phyloP scores from a whole-genome alignment of 306 rosid species.

The Notholithocarpus densiflorus region DNA sequence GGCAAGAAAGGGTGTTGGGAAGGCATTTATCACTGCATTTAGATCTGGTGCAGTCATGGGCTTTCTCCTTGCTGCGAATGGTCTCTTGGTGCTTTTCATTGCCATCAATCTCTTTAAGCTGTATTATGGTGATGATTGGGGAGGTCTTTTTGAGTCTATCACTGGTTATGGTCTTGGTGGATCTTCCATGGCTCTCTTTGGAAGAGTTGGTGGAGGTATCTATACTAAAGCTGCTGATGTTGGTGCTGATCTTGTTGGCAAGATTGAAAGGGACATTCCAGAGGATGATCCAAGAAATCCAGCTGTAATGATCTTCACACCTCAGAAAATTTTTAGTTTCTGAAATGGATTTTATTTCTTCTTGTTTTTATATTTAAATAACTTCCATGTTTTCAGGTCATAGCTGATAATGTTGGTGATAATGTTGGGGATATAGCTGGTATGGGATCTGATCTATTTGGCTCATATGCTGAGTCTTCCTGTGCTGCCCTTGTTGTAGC shows the following conservation, averaged over 20 bases:
- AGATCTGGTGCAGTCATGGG: constrained; percentile 99
- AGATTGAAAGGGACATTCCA: constrained; percentile 89
- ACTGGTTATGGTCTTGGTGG: constrained; percentile 99
- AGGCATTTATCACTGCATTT: constrained; percentile 84
- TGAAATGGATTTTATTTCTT: background rate
- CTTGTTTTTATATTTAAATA: background rate
- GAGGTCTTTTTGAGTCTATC: constrained; percentile 93
- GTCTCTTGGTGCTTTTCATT: constrained; percentile 84
- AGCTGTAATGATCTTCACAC: constrained; percentile 56
- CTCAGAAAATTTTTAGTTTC: background rate
- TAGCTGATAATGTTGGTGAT: constrained; percentile 96
- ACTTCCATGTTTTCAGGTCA: constrained; percentile 53
- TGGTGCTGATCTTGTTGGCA: constrained; percentile 98
- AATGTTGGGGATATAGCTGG: constrained; percentile 99
- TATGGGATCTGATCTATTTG: constrained; percentile 97
- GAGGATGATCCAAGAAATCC: constrained; percentile 99
- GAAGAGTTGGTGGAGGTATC: constrained; percentile 99
- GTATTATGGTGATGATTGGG: constrained; percentile 96
- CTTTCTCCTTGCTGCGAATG: constrained; percentile 90
- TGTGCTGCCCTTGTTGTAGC: constrained; percentile 99
- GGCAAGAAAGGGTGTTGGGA: constrained; percentile 95
- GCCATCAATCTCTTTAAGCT: constrained; percentile 70
- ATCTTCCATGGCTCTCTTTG: constrained; percentile 97
- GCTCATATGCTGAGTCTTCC: constrained; percentile 96
- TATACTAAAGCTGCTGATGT: constrained; percentile 98